phyloP scores from a whole-genome alignment of 192 early-diverging fungal species.

The Coemansia sp. region DNA sequence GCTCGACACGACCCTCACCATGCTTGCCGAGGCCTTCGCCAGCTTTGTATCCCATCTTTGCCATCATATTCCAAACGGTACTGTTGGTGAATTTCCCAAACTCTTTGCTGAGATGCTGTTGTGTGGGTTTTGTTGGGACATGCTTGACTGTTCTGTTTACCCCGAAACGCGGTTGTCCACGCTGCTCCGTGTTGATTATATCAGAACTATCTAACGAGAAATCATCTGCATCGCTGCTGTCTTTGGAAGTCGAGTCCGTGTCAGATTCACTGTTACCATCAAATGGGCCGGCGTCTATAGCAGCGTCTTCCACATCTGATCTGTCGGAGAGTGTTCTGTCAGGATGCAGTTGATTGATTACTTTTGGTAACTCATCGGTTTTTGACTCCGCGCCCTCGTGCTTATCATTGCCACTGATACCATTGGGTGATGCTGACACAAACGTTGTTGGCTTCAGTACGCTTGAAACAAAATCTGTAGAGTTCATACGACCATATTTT shows the following conservation, averaged over 20 bases:
- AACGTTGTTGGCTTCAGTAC: slow-evolving; percentile 24
- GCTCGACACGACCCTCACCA: slow-evolving; percentile 85
- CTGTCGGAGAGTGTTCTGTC: background rate
- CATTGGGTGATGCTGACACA: slow-evolving; percentile 10
- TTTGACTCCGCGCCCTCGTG: background rate
- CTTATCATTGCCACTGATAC: background rate
- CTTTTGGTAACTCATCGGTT: background rate
- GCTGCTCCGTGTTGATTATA: background rate
- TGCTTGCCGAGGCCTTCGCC: slow-evolving; percentile 89
- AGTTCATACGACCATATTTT: background rate
- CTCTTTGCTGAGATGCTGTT: slow-evolving; percentile 48
- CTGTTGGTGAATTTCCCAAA: slow-evolving; percentile 84
- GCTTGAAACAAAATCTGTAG: background rate
- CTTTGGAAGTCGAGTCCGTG: background rate
- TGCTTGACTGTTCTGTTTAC: background rate
- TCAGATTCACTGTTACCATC: background rate
- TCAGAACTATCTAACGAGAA: background rate
- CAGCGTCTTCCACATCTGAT: background rate
- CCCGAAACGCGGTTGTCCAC: background rate
- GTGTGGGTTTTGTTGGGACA: background rate
- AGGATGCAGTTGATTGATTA: background rate
- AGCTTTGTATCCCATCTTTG: slow-evolving; percentile 86
- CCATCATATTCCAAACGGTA: slow-evolving; percentile 77
- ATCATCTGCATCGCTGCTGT: slow-evolving; percentile 11
- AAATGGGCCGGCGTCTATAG: background rate